Evolutionary conservation across 106 monocot species (phyloP).

Genomic region (Allium fistulosum): DNA sequence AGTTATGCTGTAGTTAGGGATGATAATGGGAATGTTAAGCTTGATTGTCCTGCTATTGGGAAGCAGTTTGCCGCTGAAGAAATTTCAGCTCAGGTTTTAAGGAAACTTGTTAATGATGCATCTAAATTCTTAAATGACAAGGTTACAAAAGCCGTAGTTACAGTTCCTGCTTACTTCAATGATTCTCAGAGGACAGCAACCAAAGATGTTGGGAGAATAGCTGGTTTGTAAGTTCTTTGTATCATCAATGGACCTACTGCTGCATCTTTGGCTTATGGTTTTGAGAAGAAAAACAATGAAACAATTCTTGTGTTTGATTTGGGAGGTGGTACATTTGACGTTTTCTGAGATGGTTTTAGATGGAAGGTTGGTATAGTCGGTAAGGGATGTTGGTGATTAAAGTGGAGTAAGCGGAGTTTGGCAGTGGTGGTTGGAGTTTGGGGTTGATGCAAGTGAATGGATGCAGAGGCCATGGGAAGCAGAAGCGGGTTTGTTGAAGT

Average conservation of each 20-base stretch:
- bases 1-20: constrained; percentile 53
- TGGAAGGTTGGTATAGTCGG: too few species aligned
- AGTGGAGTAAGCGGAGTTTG: too few species aligned
- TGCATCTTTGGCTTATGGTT: constrained; percentile 57
- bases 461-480: too few species aligned
- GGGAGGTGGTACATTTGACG: constrained; percentile 69
- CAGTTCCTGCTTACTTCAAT: constrained; percentile 64
- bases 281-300: constrained; percentile 62
- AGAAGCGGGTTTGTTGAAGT: too few species aligned
- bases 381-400: too few species aligned
- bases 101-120: constrained; percentile 47
- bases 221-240: constrained; percentile 57
- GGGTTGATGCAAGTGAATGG: too few species aligned
- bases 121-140: constrained; percentile 52
- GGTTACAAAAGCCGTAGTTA: constrained; percentile 57
- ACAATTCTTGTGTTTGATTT: constrained; percentile 62
- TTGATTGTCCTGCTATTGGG: constrained; percentile 60
- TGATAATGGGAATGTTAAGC: constrained; percentile 72
- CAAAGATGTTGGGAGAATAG: constrained; percentile 62
- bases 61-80: constrained; percentile 18
- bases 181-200: constrained; percentile 68
- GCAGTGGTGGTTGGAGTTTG: too few species aligned
- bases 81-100: constrained; percentile 25
- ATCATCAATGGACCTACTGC: constrained; percentile 66
- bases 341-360: too few species aligned